phyloP scores from a whole-genome alignment of 495 filamentous ascomycete species.

The Hyaloscypha variabilis region DNA sequence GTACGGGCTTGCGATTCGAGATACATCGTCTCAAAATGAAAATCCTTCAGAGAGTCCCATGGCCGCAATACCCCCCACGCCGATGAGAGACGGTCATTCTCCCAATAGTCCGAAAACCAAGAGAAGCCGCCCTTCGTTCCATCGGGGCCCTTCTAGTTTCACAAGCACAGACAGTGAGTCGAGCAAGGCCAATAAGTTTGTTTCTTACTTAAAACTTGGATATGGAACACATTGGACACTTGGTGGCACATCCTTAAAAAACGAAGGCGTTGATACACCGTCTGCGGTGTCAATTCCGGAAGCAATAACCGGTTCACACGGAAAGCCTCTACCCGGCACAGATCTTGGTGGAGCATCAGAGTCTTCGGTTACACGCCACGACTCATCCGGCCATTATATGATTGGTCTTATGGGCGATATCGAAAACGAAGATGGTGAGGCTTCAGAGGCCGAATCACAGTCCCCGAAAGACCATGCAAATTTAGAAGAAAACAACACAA shows the following conservation, averaged over 20 bases:
- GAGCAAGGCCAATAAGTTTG: slow-evolving; percentile 43
- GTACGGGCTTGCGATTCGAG: background rate
- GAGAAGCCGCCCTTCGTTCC: slow-evolving; percentile 15
- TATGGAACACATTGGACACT: slow-evolving; percentile 59
- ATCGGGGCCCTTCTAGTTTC: slow-evolving; percentile 12
- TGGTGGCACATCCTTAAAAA: slow-evolving; percentile 26
- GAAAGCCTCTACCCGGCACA: background rate
- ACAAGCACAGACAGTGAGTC: slow-evolving; percentile 29
- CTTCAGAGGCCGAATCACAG: background rate
- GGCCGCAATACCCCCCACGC: slow-evolving; percentile 15
- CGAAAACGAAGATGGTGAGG: slow-evolving; percentile 30
- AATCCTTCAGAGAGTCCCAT: slow-evolving; percentile 4
- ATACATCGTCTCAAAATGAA: background rate
- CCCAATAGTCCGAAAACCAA: background rate
- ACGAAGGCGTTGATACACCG: background rate
- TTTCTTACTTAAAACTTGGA: slow-evolving; percentile 55
- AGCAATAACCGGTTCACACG: background rate
- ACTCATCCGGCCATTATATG: slow-evolving; percentile 61
- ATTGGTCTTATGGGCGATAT: slow-evolving; percentile 71
- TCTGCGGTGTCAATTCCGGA: background rate
- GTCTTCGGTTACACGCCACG: slow-evolving; percentile 12
- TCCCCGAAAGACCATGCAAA: slow-evolving; percentile 23
- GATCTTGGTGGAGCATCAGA: background rate
- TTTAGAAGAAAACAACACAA: slow-evolving; percentile 40
- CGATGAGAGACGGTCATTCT: slow-evolving; percentile 8